Conservation (phyloP, 2,329 filamentous ascomycete genomes). For the Curvularia lunata region DNA sequence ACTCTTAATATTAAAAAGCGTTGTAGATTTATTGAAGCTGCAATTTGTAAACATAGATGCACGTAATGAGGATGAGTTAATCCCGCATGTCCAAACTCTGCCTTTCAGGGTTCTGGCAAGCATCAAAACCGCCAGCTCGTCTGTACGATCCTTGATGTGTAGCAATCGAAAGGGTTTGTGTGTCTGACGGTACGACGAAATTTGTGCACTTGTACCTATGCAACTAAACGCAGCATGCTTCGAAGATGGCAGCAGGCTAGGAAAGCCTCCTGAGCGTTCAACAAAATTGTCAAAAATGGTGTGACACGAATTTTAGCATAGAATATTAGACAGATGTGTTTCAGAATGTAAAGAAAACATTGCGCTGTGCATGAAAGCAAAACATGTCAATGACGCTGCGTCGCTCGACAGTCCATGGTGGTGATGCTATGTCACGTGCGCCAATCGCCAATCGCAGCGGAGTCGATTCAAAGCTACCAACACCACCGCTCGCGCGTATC, state of each 20-base stretch:
- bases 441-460: constrained; percentile 19
- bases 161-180: too few species aligned
- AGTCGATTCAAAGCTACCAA: constrained; percentile 19
- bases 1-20: not conserved
- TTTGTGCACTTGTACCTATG: not conserved
- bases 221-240: not conserved
- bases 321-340: too few species aligned
- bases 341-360: not conserved
- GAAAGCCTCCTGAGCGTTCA: not conserved
- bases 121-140: not conserved
- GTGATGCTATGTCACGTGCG: constrained; percentile 19
- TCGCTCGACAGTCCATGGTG: not conserved
- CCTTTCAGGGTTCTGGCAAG: too few species aligned
- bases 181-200: not conserved
- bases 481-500: constrained; percentile 11
- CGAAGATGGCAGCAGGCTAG: not conserved
- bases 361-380: not conserved
- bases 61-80: not conserved
- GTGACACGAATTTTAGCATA: too few species aligned
- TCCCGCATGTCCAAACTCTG: not conserved
- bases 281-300: not conserved
- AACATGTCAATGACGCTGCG: not conserved
- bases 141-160: not conserved
- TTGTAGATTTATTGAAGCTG: not conserved
- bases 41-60: not conserved